These are phyloP conservation scores for Hemisphaericaspora subhashii DNA, from an alignment of 1,139 yeast genomes.

Conservation along the genomic window DNA sequence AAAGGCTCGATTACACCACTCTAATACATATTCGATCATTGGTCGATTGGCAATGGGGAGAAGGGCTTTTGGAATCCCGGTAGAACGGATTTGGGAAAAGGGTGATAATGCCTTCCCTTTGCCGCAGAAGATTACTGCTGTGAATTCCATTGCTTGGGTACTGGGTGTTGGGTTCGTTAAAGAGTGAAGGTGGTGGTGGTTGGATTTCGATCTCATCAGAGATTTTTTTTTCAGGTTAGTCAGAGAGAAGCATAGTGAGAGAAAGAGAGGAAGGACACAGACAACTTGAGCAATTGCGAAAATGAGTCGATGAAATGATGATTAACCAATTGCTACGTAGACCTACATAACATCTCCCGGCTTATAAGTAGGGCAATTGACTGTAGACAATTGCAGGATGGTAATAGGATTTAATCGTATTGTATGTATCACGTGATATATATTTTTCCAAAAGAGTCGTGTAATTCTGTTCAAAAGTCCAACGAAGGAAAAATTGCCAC, in stretches of 20 bases:
- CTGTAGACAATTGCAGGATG: too few relatives aligned
- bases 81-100: constrained; percentile 55
- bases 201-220: not conserved
- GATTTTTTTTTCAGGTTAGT: not conserved
- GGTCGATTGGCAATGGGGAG: constrained; percentile 89
- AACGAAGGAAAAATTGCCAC: not conserved
- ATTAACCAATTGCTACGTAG: too few relatives aligned
- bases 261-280: too few relatives aligned
- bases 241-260: not conserved
- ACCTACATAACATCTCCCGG: too few relatives aligned
- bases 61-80: constrained; percentile 78
- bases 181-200: too few relatives aligned
- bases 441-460: constrained; percentile 1
- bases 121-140: constrained; percentile 88
- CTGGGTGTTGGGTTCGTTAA: not conserved
- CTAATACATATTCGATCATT: constrained; percentile 83
- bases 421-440: constrained; percentile 1
- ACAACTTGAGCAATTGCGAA: too few relatives aligned
- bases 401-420: not conserved
- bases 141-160: constrained; percentile 75
- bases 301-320: too few relatives aligned
- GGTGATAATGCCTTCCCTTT: constrained; percentile 75
- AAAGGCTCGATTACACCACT: constrained; percentile 90
- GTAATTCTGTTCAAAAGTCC: not conserved
- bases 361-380: too few relatives aligned